Base-by-base conservation (phyloP, 192 early-diverging fungal species). In the Funneliformis geosporum region DNA sequence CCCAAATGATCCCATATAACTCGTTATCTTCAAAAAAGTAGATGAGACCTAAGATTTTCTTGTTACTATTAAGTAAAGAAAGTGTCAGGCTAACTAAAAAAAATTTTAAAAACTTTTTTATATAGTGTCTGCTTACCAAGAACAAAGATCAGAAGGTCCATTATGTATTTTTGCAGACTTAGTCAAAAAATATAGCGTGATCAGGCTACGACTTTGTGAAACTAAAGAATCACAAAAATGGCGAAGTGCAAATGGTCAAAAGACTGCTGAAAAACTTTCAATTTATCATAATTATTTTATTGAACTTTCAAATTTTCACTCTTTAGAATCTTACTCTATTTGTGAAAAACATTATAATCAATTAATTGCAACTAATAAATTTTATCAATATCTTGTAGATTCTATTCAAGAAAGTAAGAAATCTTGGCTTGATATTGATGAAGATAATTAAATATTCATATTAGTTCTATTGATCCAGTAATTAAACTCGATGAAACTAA, bases 1-100 rank as follows among this genome's bases (percentile, higher is more conserved):
- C n/a, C n/a, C 71, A 25, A 73, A 73, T 73, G 50, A 73, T 73
- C 71, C n/a, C 18, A n/a, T n/a, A n/a, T n/a, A n/a, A n/a, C n/a
- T n/a, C n/a, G n/a, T n/a, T n/a, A n/a, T n/a, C n/a, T n/a, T n/a
- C n/a, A n/a, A n/a, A n/a, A n/a, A 73, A 73, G 40, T 73, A 73
- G 23, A 73, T 73, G 71, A 73, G 23, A 73, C 9, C 27, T 47
- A 12, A 73, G 50, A 73, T 73, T 73, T 6, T 25, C 6, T 28
- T 68, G 47, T 25, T 44, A 12, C 50, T n/a, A 8, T 23, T n/a
- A 25, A 6, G 8, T 73, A 50, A 18, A 73, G 28, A 1, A 7
- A 16, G 4, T 16, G 8, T 38, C 5, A 7, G 21, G 10, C 10
- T 47, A 73, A 73, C 44, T 47, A 73, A 47, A 4, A 25, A 25